Base-by-base conservation (phyloP, 2,329 filamentous ascomycete genomes). In the Cercospora sp. region DNA sequence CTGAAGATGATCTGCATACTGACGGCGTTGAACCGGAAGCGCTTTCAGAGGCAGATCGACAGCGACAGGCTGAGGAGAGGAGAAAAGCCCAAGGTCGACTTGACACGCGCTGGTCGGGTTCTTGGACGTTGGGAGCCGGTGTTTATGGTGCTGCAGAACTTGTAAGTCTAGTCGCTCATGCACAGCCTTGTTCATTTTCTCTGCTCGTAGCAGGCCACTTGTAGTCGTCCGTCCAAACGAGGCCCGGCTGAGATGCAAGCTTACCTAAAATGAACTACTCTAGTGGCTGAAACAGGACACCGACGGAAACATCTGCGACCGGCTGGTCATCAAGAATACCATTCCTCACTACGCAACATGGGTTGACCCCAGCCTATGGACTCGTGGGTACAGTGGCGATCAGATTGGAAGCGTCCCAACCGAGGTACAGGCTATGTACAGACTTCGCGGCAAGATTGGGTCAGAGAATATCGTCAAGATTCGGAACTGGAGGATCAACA, bases 401-500 rank as follows among this genome's bases (percentile, higher is more conserved):
- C n/a, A n/a, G 9, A 26, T 13, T 40, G 51, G 18, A n/a, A 33
- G 31, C 12, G 40, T 64, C n/a, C 53, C 65, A 3, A 36, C 57
- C n/a, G 65, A 67, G 33, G 61, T 62, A 18, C 60, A 59, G 23
- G 60, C 60, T 5, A 67, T 67, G 65, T 67, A 67, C 31, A 60
- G 60, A 26, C 31, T 67, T 62, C 40, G 33, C 23, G 12, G 61
- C 53, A 45, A 63, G 28, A 58, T 63, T 6, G 65, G 65, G 5
- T 64, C 60, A 4, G 60, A 67, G 8, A 30, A n/a, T 16, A 42
- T 67, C 26, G 53, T 67, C 1, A 40, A 42, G 23, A 64, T 67
- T n/a, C 23, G 65, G 20, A 67, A 67, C 30, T 67, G 40, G 40
- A 59, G 53, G 8, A 26, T 55, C 8, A 60, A 60, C 20, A 36